A percentile compares a stretch with the other conserved stretches of the same genome.
phyloP scores from a whole-genome alignment of 2,329 filamentous ascomycete species.

The Hirsutella rhossiliensis region DNA sequence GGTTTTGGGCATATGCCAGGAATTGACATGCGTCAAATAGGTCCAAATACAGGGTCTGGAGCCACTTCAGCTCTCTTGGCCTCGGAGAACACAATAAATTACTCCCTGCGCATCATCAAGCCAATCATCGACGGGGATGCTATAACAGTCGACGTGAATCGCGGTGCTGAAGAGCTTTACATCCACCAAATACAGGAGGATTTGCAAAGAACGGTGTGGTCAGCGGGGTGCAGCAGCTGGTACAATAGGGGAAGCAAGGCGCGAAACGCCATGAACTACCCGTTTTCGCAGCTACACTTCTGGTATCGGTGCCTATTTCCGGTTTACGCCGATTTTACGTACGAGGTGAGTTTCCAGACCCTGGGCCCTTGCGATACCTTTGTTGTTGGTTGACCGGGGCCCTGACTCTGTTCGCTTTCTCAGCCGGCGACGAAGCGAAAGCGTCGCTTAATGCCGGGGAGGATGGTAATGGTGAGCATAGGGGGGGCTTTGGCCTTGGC shows the following conservation, averaged over 20 bases:
- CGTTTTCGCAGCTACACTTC: slow-evolving; percentile 19
- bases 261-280: slow-evolving; percentile 24
- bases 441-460: too few species aligned
- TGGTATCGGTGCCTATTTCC: slow-evolving; percentile 26
- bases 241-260: slow-evolving; percentile 16
- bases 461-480: too few species aligned
- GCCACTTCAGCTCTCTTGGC: slow-evolving; percentile 49
- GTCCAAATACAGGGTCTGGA: slow-evolving; percentile 51
- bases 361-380: too few species aligned
- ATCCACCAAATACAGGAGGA: slow-evolving; percentile 17
- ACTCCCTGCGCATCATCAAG: slow-evolving; percentile 44
- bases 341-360: slow-evolving; percentile 17
- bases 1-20: background rate
- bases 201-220: slow-evolving; percentile 21
- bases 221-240: slow-evolving; percentile 24
- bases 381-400: too few species aligned
- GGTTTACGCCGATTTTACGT: slow-evolving; percentile 17
- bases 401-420: too few species aligned
- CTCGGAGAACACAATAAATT: slow-evolving; percentile 49
- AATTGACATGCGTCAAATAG: slow-evolving; percentile 7
- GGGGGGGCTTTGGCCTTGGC: too few species aligned
- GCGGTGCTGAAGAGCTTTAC: slow-evolving; percentile 21
- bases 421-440: too few species aligned
- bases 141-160: slow-evolving; percentile 18
- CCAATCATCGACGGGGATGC: slow-evolving; percentile 25